A percentile compares a stretch with the other conserved stretches of the same genome.
These are phyloP conservation scores for Yamadazyma ubonensis DNA, from an alignment of 805 yeast genomes.

Conservation along the genomic window DNA sequence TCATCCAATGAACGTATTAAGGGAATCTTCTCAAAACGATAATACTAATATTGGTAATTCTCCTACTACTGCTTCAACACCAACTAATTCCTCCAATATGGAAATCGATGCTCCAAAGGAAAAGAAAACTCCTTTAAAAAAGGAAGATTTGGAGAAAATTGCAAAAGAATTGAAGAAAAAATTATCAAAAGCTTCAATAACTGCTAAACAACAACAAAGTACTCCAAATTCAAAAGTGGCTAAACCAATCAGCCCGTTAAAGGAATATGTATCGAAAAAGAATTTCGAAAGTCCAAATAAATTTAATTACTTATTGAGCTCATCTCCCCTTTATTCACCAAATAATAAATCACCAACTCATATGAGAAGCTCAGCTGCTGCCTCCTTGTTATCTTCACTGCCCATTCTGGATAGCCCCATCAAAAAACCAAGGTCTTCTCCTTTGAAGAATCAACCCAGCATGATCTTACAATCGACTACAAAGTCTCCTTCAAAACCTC, in stretches of 20 bases:
- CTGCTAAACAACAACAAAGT: slow-evolving; percentile 35
- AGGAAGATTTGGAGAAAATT: slow-evolving; percentile 45
- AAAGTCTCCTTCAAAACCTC: slow-evolving; percentile 27
- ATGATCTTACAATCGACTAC: slow-evolving; percentile 32
- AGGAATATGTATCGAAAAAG: slow-evolving; percentile 27
- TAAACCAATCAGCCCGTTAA: slow-evolving; percentile 25
- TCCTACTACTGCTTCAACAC: not conserved
- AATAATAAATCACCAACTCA: slow-evolving; percentile 41
- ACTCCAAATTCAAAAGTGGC: slow-evolving; percentile 5
- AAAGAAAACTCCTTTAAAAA: slow-evolving; percentile 36
- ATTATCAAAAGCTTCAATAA: slow-evolving; percentile 42
- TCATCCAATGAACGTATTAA: slow-evolving; percentile 9
- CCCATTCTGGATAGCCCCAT: slow-evolving; percentile 33
- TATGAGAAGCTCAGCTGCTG: slow-evolving; percentile 34
- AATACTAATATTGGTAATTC: not conserved
- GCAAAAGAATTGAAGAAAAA: slow-evolving; percentile 43
- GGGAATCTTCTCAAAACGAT: slow-evolving; percentile 1
- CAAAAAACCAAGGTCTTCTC: slow-evolving; percentile 19
- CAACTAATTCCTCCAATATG: slow-evolving; percentile 3
- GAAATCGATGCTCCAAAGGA: slow-evolving; percentile 5
- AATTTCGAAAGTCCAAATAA: slow-evolving; percentile 19
- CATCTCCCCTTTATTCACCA: slow-evolving; percentile 37
- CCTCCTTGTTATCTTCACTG: slow-evolving; percentile 32
- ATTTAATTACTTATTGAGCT: slow-evolving; percentile 24
- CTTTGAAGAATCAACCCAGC: slow-evolving; percentile 17